Evolutionary conservation across 2,329 filamentous ascomycete genomes (phyloP), one percentile per base, ranked within the genome.

Genomic region (Dactylonectria estremocensis): DNA sequence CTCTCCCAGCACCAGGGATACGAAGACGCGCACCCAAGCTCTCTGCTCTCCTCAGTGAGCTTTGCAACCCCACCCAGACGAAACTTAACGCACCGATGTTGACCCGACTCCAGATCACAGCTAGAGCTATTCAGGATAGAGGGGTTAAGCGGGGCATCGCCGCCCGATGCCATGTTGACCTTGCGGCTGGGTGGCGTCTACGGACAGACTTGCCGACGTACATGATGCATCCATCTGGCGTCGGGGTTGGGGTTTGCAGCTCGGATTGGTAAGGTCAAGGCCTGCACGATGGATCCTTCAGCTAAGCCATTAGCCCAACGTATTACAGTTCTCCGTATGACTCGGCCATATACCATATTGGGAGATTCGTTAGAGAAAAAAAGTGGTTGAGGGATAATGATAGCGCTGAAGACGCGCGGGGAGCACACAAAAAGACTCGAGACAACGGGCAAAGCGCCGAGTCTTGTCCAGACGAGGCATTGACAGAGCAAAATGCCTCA

Each of bases 401-500:
- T 53, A 28, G 57, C 48, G 28, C 58, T 63, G 37, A 61, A 40
- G 24, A 52, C 24, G 28, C 52, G 48, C 24, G 37, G 54, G 54
- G 24, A 22, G 16, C 33, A 52, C 33, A 33, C 52, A 52, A 52
- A 33, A 52, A 52, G 16, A n/a, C 14, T 28, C 24, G 14, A n/a
- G 48, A 18, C 48, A 50, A 31, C 48, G 48, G 40, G 46, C 50
- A 54, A 66, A 66, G 57, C 52, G 53, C 64, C 64, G 64, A 61
- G 58, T 53, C 64, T 66, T 57, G 58, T 37, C 64, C 53, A 61
- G 48, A 63, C 54, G 46, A 49, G 64, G 64, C 52, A 45, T 63
- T 31, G 31, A 57, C 14, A 35, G 46, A 65, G 64, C 73, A 72
- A 69, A 74, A 75, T 75, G 66, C 73, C 73, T 75, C 73, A 75